These are phyloP conservation scores for Staphylotrichum tortipilum DNA, from an alignment of 495 filamentous ascomycete species.

Conservation along the genomic window DNA sequence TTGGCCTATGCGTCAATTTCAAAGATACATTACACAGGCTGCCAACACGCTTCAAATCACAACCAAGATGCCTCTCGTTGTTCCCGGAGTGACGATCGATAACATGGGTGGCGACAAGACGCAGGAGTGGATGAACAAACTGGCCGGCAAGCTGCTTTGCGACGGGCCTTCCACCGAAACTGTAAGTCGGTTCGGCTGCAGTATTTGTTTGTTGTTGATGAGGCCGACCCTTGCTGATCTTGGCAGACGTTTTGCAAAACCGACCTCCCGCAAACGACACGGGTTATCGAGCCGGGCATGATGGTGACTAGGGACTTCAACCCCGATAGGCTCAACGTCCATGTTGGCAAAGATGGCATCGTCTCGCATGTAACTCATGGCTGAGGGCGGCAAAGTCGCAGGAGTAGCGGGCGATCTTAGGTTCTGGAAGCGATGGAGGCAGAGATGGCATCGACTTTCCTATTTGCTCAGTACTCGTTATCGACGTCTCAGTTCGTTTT, in stretches of 20 bases:
- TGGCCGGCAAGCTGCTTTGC: slow-evolving; percentile 61
- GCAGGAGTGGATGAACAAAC: slow-evolving; percentile 61
- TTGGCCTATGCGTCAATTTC: too few relatives aligned
- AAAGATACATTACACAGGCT: too few relatives aligned
- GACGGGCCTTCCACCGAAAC: slow-evolving; percentile 36
- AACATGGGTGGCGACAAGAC: slow-evolving; percentile 44
- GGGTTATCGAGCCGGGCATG: slow-evolving; percentile 56
- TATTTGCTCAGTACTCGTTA: too few relatives aligned
- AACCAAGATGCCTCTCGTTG: slow-evolving; percentile 70
- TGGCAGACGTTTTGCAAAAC: slow-evolving; percentile 63
- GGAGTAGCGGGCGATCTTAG: too few relatives aligned
- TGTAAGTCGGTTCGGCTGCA: slow-evolving; percentile 24
- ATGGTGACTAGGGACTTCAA: slow-evolving; percentile 56
- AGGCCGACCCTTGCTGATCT: slow-evolving; percentile 1
- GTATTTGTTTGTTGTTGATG: not conserved
- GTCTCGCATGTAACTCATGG: slow-evolving; percentile 61
- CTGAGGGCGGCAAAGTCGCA: too few relatives aligned
- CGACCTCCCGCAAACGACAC: slow-evolving; percentile 59
- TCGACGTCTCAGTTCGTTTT: too few relatives aligned
- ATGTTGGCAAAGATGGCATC: slow-evolving; percentile 61
- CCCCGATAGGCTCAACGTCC: slow-evolving; percentile 59
- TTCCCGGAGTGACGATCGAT: slow-evolving; percentile 59
- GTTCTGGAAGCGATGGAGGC: too few relatives aligned
- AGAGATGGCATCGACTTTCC: too few relatives aligned
- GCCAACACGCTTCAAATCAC: not conserved